A percentile compares a stretch with the other conserved stretches of the same genome.
phyloP scores from a whole-genome alignment of 2,329 filamentous ascomycete species.

The Zymoseptoria passerinii region DNA sequence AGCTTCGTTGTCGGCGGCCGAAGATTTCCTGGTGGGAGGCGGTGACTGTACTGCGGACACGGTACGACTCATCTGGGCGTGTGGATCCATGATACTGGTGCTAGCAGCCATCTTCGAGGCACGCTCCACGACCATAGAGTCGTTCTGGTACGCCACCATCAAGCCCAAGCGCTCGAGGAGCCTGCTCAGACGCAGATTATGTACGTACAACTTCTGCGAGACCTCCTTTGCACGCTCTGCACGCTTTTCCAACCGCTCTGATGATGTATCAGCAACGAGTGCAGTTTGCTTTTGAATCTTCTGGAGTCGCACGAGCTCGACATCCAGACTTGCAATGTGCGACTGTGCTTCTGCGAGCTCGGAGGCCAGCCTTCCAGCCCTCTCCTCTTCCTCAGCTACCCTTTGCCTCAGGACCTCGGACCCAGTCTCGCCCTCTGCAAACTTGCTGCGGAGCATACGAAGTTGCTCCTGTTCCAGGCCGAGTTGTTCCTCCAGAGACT shows the following conservation, averaged over 20 bases:
- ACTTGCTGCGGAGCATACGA: constrained; percentile 57
- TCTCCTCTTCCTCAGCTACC: constrained; percentile 66
- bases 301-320: constrained; percentile 62
- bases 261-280: constrained; percentile 38
- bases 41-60: constrained; percentile 46
- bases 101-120: constrained; percentile 49
- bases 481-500: constrained; percentile 44
- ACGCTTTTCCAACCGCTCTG: constrained; percentile 58
- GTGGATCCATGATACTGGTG: constrained; percentile 36
- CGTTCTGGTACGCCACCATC: constrained; percentile 63
- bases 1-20: constrained; percentile 33
- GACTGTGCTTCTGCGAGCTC: constrained; percentile 67
- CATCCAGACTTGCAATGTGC: constrained; percentile 66
- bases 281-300: constrained; percentile 54
- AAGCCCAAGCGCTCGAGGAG: constrained; percentile 84
- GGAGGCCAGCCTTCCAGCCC: constrained; percentile 57
- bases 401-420: constrained; percentile 69
- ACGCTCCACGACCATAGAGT: constrained; percentile 65
- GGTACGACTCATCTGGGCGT: constrained; percentile 43
- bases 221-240: constrained; percentile 70
- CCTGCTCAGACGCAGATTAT: constrained; percentile 74
- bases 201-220: constrained; percentile 70
- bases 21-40: constrained; percentile 48
- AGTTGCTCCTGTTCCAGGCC: constrained; percentile 62
- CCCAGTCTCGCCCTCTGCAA: constrained; percentile 75